phyloP scores from a whole-genome alignment of 805 yeast genomes.

The Cyberlindnera petersonii region DNA sequence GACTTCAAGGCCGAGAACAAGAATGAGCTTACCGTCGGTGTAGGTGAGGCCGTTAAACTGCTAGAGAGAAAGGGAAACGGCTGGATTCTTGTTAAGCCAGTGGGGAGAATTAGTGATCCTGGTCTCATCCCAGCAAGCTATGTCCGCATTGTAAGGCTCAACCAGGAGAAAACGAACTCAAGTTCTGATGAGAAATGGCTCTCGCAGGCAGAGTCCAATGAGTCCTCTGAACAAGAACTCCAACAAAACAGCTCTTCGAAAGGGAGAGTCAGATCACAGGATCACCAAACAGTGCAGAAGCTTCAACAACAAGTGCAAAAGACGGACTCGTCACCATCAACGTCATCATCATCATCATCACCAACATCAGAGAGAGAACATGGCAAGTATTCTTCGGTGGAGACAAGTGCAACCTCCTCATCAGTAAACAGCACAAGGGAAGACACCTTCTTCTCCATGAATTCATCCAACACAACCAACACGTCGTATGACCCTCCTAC shows the following conservation, averaged over 20 bases:
- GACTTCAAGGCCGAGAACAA: constrained; percentile 40
- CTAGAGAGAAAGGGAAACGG: constrained; percentile 47
- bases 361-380: constrained; percentile 7
- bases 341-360: constrained; percentile 2
- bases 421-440: constrained; percentile 5
- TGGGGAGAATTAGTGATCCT: constrained; percentile 40
- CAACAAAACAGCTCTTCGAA: neutral
- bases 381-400: constrained; percentile 8
- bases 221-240: neutral
- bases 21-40: constrained; percentile 42
- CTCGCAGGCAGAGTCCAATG: constrained; percentile 7
- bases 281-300: constrained; percentile 21
- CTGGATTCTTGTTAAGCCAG: constrained; percentile 54
- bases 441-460: constrained; percentile 5
- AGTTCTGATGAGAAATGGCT: constrained; percentile 25
- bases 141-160: constrained; percentile 41
- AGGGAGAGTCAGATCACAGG: constrained; percentile 8
- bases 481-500: neutral
- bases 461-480: constrained; percentile 1
- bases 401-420: constrained; percentile 4
- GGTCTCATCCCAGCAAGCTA: constrained; percentile 52
- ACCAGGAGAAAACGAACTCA: constrained; percentile 26
- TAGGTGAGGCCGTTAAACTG: constrained; percentile 51
- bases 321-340: neutral
- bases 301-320: constrained; percentile 1